A percentile compares a stretch with the other conserved stretches of the same genome.
Conservation (phyloP, 139 green algal species). For the Parachlorella kessleri region DNA sequence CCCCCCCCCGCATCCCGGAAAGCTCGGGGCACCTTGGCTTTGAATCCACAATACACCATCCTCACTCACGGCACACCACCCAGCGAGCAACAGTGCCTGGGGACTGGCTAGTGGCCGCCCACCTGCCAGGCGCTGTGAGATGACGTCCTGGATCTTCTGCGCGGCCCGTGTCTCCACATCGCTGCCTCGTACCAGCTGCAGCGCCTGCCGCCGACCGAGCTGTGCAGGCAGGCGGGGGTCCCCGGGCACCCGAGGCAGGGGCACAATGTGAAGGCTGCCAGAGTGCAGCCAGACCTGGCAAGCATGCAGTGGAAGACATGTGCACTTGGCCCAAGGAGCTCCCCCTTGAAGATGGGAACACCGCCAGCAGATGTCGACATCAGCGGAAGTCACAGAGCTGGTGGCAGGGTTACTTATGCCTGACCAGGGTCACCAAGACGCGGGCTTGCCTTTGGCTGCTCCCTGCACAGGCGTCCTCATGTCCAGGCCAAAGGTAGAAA, state of each 20-base stretch:
- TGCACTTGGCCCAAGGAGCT: too few relatives aligned
- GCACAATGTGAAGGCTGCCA: constrained; percentile 73
- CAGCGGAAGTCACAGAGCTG: neutral
- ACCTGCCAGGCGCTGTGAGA: neutral
- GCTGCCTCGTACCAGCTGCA: constrained; percentile 42
- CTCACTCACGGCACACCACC: too few relatives aligned
- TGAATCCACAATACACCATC: too few relatives aligned
- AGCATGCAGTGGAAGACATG: too few relatives aligned
- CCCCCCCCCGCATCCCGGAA: neutral
- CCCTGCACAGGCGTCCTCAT: neutral
- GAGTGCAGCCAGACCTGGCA: constrained; percentile 61
- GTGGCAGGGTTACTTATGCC: neutral
- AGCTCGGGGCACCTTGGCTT: neutral
- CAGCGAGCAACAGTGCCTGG: too few relatives aligned
- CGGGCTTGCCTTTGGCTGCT: too few relatives aligned
- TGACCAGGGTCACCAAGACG: neutral
- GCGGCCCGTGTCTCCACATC: constrained; percentile 16
- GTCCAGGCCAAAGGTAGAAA: neutral
- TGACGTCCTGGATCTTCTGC: constrained; percentile 1
- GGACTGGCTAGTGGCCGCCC: too few relatives aligned
- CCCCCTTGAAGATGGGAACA: neutral
- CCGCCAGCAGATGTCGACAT: neutral
- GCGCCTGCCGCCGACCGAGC: constrained; percentile 43
- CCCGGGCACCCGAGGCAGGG: constrained; percentile 41
- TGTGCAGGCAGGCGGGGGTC: constrained; percentile 40